phyloP scores from a whole-genome alignment of 768 basidiomycete genomes.

The Trametes maxima region DNA sequence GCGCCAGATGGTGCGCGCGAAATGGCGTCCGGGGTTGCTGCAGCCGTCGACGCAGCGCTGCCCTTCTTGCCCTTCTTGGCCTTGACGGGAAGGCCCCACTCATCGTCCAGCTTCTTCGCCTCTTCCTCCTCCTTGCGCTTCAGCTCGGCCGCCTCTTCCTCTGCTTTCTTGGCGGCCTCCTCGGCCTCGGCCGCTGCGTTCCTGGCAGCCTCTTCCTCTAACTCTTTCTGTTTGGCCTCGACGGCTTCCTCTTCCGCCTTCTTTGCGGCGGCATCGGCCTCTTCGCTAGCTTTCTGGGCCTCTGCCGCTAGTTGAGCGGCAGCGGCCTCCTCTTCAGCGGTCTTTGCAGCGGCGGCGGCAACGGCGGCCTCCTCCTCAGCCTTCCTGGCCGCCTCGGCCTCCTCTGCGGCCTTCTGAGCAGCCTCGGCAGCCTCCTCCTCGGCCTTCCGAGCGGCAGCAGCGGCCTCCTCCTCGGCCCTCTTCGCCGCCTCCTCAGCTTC shows the following conservation, averaged over 20 bases:
- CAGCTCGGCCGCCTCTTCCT: slow-evolving; percentile 12
- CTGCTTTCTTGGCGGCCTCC: slow-evolving; percentile 16
- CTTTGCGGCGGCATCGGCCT: slow-evolving; percentile 7
- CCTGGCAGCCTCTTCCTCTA: not conserved
- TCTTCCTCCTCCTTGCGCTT: slow-evolving; percentile 8
- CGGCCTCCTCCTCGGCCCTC: slow-evolving; percentile 12
- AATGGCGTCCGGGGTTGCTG: slow-evolving; percentile 14
- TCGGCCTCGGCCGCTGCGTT: slow-evolving; percentile 7
- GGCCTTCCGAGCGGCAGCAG: slow-evolving; percentile 6
- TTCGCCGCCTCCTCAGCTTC: slow-evolving; percentile 12
- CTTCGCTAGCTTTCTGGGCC: slow-evolving; percentile 15
- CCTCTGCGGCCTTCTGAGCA: slow-evolving; percentile 15
- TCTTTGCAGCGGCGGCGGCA: slow-evolving; percentile 12
- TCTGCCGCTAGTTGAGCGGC: not conserved
- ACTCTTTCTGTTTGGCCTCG: not conserved
- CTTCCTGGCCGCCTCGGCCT: slow-evolving; percentile 10
- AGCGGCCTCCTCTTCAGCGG: slow-evolving; percentile 9
- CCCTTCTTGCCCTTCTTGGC: slow-evolving; percentile 30
- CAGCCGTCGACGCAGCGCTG: slow-evolving; percentile 7
- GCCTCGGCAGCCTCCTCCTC: slow-evolving; percentile 12
- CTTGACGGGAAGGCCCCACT: slow-evolving; percentile 18
- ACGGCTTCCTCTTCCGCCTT: not conserved
- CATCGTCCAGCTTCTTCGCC: slow-evolving; percentile 16
- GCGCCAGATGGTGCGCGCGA: slow-evolving; percentile 23
- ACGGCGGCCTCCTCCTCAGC: slow-evolving; percentile 14